Percentiles rank a stretch among this genome's conserved stretches.
These are phyloP conservation scores for Entonaema liquescens DNA, from an alignment of 495 filamentous ascomycete genomes.

Conservation along the genomic window DNA sequence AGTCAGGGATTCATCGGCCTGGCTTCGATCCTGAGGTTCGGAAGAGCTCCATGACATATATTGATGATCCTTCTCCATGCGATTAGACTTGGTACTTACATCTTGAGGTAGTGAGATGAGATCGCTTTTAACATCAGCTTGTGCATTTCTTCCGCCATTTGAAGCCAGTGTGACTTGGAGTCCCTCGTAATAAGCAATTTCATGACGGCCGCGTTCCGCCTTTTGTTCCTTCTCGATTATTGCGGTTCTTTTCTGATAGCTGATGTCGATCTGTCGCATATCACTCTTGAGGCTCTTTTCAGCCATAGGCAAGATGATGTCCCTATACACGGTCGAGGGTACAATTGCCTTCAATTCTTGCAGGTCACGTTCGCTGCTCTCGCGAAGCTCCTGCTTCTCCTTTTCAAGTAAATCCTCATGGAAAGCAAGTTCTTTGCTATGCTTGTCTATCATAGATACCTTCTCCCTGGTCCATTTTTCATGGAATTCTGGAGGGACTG, in stretches of 20 bases:
- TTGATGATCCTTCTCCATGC: not conserved
- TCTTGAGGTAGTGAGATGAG: conserved; percentile 6
- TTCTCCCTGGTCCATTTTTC: conserved; percentile 8
- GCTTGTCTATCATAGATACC: conserved; percentile 5
- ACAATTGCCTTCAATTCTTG: conserved; percentile 2
- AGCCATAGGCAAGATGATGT: conserved; percentile 27
- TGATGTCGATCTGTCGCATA: conserved; percentile 1
- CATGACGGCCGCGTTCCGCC: conserved; percentile 7
- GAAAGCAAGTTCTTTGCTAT: conserved; percentile 3
- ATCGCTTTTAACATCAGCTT: not conserved
- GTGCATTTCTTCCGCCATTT: not conserved
- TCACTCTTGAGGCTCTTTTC: conserved; percentile 23
- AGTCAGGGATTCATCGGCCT: conserved; percentile 13
- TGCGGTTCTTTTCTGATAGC: not conserved
- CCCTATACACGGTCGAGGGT: conserved; percentile 9
- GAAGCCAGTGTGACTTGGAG: not conserved
- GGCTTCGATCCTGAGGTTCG: not conserved
- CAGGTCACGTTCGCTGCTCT: conserved; percentile 2
- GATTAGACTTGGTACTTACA: conserved; percentile 13
- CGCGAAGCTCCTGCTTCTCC: conserved; percentile 4
- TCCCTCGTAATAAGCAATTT: conserved; percentile 1
- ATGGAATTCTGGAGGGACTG: not conserved
- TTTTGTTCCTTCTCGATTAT: conserved; percentile 7
- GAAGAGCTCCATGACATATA: not conserved
- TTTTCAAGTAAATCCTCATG: conserved; percentile 11